A percentile compares a stretch with the other conserved stretches of the same genome.
phyloP scores from a whole-genome alignment of 2,329 filamentous ascomycete species.

The Talaromyces albobiverticillius region DNA sequence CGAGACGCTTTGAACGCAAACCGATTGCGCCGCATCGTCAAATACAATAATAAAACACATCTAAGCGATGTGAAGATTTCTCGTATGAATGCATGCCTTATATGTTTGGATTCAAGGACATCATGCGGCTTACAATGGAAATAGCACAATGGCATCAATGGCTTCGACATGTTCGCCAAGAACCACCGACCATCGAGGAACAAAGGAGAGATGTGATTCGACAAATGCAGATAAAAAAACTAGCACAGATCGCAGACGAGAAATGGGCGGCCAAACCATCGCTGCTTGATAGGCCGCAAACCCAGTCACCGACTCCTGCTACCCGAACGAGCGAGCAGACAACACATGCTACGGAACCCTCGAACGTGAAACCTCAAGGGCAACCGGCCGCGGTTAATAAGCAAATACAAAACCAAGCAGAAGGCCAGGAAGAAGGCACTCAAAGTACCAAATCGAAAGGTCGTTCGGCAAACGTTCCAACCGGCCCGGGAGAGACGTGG shows the following conservation, averaged over 20 bases:
- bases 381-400: constrained; percentile 27
- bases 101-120: not conserved
- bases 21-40: constrained; percentile 58
- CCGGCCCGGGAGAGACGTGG: constrained; percentile 63
- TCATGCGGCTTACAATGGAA: not conserved
- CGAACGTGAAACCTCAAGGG: constrained; percentile 27
- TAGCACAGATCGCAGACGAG: constrained; percentile 59
- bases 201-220: constrained; percentile 57
- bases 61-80: constrained; percentile 60
- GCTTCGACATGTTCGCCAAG: constrained; percentile 59
- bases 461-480: constrained; percentile 59
- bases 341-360: constrained; percentile 27
- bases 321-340: constrained; percentile 43
- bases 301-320: constrained; percentile 47
- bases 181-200: constrained; percentile 57
- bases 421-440: constrained; percentile 20
- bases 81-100: constrained; percentile 39
- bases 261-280: constrained; percentile 60
- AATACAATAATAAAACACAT: constrained; percentile 52
- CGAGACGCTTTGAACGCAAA: constrained; percentile 55
- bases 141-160: constrained; percentile 67
- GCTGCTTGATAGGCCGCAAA: constrained; percentile 55
- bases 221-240: constrained; percentile 57
- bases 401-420: constrained; percentile 26
- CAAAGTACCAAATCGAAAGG: constrained; percentile 30